Conservation (phyloP, 768 basidiomycete species). For the Cyathus striatus region DNA sequence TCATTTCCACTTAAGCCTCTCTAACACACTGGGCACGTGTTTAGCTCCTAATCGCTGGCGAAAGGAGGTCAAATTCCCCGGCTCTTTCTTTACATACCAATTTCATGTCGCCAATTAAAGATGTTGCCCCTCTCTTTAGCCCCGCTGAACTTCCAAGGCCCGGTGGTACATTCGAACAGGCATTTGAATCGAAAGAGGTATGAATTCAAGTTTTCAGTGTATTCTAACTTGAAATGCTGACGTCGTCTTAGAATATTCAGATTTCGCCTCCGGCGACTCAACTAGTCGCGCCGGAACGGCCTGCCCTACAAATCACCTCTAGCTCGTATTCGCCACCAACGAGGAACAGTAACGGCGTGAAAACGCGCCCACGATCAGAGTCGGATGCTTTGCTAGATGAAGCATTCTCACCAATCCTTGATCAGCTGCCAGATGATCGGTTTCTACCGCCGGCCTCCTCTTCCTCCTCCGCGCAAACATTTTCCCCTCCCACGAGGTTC, state of each 20-base stretch:
- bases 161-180: conserved; percentile 20
- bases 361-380: background rate
- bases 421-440: too few relatives aligned
- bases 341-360: background rate
- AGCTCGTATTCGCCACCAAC: background rate
- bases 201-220: background rate
- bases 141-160: conserved; percentile 26
- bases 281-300: too few relatives aligned
- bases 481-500: too few relatives aligned
- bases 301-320: background rate
- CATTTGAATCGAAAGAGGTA: conserved; percentile 29
- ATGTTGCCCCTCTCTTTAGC: conserved; percentile 27
- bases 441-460: too few relatives aligned
- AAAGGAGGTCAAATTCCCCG: conserved; percentile 19
- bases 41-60: conserved; percentile 17
- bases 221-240: too few relatives aligned
- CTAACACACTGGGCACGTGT: conserved; percentile 1
- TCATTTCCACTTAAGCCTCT: background rate
- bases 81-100: conserved; percentile 19
- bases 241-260: too few relatives aligned
- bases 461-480: too few relatives aligned
- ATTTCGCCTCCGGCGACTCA: too few relatives aligned
- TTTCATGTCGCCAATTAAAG: conserved; percentile 25
- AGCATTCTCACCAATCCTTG: background rate
- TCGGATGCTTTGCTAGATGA: background rate